phyloP scores from a whole-genome alignment of 2,329 filamentous ascomycete species.

The Salinomyces thailandicus region DNA sequence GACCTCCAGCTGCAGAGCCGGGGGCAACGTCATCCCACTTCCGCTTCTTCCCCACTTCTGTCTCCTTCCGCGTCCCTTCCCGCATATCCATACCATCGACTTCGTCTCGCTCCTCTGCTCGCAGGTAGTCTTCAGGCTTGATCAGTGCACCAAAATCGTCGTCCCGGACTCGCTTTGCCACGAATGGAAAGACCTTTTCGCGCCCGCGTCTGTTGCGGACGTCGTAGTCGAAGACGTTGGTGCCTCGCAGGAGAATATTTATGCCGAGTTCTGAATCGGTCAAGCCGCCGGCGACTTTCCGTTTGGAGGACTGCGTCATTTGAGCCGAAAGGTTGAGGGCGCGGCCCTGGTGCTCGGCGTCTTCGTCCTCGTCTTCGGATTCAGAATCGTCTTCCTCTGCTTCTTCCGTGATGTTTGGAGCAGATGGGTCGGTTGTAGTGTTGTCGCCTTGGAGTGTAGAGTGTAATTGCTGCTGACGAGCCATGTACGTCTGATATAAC shows the following conservation, averaged over 20 bases:
- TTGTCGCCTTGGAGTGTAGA: constrained; percentile 65
- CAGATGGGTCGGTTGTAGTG: constrained; percentile 58
- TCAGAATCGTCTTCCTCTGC: constrained; percentile 73
- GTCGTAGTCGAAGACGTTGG: constrained; percentile 87
- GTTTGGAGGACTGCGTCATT: constrained; percentile 65
- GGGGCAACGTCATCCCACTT: constrained; percentile 70
- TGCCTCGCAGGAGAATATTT: constrained; percentile 71
- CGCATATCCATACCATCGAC: constrained; percentile 55
- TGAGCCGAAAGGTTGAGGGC: constrained; percentile 81
- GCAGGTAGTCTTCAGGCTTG: constrained; percentile 82
- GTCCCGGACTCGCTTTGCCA: constrained; percentile 63
- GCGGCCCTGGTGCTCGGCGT: constrained; percentile 82
- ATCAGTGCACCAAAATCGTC: constrained; percentile 95
- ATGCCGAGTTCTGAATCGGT: constrained; percentile 86
- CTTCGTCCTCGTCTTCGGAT: constrained; percentile 82
- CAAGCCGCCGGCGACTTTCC: constrained; percentile 51
- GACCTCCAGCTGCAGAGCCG: constrained; percentile 11
- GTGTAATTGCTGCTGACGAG: constrained; percentile 77
- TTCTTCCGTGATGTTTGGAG: constrained; percentile 36
- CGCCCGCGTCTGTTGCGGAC: constrained; percentile 83
- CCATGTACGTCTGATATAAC: constrained; percentile 85
- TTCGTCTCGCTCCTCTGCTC: constrained; percentile 81
- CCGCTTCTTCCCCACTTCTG: constrained; percentile 71
- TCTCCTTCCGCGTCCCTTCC: constrained; percentile 39
- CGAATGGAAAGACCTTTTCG: constrained; percentile 84